A percentile compares a stretch with the other conserved stretches of the same genome.
Evolutionary conservation across 2,329 filamentous ascomycete species (phyloP).

Genomic region (Calonectria pseudoreteaudii): DNA sequence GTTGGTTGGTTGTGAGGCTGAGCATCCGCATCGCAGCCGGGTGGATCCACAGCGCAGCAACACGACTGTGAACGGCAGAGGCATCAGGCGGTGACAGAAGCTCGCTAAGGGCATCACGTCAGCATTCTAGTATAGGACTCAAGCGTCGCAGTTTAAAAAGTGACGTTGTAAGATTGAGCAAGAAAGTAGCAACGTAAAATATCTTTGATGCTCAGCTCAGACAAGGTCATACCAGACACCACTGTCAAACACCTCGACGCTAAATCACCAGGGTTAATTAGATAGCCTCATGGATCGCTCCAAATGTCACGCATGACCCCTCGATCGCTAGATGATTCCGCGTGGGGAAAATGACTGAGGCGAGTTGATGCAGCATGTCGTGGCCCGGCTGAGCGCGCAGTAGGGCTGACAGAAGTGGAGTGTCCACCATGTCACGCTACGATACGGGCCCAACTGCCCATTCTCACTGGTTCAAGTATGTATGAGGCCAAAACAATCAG

Average conservation of each 20-base stretch:
- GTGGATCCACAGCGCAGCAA: not conserved
- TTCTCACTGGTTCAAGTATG: not conserved
- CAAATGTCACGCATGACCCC: not conserved
- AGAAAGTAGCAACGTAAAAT: not conserved
- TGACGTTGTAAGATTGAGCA: not conserved
- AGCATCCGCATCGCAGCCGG: not conserved
- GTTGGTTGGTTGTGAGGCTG: not conserved
- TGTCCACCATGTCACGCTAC: not conserved
- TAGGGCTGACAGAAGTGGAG: not conserved
- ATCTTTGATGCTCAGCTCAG: not conserved
- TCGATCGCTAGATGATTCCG: not conserved
- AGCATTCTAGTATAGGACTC: not conserved
- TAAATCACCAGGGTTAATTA: not conserved
- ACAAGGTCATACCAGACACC: too few relatives aligned
- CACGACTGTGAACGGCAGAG: not conserved
- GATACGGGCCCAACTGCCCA: not conserved
- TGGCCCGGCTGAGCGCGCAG: not conserved
- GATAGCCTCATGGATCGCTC: not conserved
- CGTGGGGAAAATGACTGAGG: not conserved
- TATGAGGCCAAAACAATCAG: not conserved
- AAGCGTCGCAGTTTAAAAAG: too few relatives aligned
- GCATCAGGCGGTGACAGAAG: not conserved
- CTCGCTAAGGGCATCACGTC: not conserved
- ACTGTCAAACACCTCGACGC: not conserved
- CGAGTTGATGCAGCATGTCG: not conserved